Percentiles rank a stretch among this genome's conserved stretches.
Evolutionary conservation across 768 basidiomycete genomes (phyloP).

Genomic region (Sarcodon aspratus): DNA sequence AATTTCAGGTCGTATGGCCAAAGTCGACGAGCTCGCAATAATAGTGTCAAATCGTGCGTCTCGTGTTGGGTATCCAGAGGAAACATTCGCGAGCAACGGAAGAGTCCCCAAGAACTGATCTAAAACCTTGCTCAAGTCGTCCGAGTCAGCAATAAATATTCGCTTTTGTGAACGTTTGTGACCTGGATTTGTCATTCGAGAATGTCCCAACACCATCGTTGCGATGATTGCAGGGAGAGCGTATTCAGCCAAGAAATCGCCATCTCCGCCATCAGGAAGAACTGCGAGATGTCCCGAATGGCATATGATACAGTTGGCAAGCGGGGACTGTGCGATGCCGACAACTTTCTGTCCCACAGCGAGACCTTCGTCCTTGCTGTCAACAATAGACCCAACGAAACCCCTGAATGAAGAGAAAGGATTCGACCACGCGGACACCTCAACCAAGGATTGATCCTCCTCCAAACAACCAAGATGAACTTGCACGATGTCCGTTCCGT

Average conservation of each 20-base stretch:
- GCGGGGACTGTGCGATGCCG: not conserved
- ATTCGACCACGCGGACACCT: not conserved
- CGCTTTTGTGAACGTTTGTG: not conserved
- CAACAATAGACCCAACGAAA: not conserved
- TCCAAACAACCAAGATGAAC: not conserved
- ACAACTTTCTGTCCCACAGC: not conserved
- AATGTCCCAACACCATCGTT: not conserved
- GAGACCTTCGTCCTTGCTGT: not conserved
- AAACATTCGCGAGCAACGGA: not conserved
- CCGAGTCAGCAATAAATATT: not conserved
- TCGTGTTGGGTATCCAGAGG: not conserved
- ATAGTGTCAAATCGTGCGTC: not conserved
- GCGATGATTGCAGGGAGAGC: not conserved
- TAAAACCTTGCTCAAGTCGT: not conserved
- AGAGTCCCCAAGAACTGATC: not conserved
- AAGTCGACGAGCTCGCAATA: not conserved
- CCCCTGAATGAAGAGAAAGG: not conserved
- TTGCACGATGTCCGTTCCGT: not conserved
- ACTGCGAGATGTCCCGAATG: not conserved
- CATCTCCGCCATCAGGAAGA: not conserved
- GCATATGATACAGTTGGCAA: not conserved
- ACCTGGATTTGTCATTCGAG: not conserved
- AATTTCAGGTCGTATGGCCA: not conserved
- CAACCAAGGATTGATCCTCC: not conserved
- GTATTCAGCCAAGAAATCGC: not conserved